Base-by-base conservation (phyloP, 352 stramenopile species). In the Pythium aristosporum region DNA sequence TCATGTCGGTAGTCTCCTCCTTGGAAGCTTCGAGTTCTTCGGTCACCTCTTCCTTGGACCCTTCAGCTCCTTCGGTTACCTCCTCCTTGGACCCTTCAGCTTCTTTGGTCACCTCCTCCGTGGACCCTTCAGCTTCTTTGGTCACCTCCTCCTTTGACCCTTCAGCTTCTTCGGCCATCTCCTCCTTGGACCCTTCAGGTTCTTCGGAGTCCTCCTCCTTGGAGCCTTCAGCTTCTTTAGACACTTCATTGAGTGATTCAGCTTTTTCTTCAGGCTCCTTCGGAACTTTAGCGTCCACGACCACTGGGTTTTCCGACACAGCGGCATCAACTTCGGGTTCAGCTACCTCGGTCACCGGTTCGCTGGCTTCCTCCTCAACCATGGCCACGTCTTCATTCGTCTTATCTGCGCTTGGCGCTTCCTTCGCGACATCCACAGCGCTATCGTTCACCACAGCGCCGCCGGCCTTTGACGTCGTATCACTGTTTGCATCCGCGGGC, bases 231-330 rank as follows among this genome's bases (percentile, higher is more conserved):
- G 21, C 39, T 18, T 49, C 53, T 16, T 34, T 11, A 21, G 16
- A 18, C 13, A 39, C 13, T 16, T 60, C 37, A 5, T 51, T 34
- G 1, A 15, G 21, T 1, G 7, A 10, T 15, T 34, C 44, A 47
- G 32, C 44, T n/a, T 61, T 28, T 36, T 23, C 18, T 44, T 39
- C 34, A 39, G 55, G 39, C 55, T 52, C 36, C 13, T 52, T 32
- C 15, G 36, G 18, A 9, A 36, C n/a, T 9, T 46, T 34, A n/a
- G 18, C 10, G 34, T 5, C 41, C 4, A 34, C 18, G 34, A n/a
- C 20, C 9, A 36, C 20, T 5, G 37, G 8, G 28, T 4, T 47
- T 36, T 32, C n/a, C 1, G 23, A 10, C 37, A 18, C 32, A 25
- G 52, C 23, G 13, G 2, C 41, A 8, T 51, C 54, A 18, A 30